These are phyloP conservation scores for Jaltomata sinuosa DNA, from an alignment of 257 asterid genomes.

Conservation along the genomic window DNA sequence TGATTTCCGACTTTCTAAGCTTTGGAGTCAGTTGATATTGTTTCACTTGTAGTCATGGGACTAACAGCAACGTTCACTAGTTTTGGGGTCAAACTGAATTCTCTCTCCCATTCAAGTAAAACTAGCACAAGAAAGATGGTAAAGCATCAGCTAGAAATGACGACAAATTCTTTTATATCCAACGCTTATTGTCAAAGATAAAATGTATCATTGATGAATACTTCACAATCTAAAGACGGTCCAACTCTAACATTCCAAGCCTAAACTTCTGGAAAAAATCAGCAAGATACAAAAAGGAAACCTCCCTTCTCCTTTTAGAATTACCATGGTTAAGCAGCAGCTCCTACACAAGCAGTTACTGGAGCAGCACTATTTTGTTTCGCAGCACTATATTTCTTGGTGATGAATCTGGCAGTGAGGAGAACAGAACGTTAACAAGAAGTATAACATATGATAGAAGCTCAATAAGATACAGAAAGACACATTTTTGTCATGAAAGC, in stretches of 20 bases:
- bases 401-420: constrained; percentile 60
- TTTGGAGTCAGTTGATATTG: too few species aligned
- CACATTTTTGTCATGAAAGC: background rate
- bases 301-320: background rate
- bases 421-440: background rate
- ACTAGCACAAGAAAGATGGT: background rate
- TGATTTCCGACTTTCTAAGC: too few species aligned
- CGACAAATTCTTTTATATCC: background rate
- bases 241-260: background rate
- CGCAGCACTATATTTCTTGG: constrained; percentile 77
- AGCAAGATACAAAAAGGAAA: background rate
- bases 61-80: too few species aligned
- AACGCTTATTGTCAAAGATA: background rate
- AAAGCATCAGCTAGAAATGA: background rate
- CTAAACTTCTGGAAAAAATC: background rate
- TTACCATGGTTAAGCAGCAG: constrained; percentile 38
- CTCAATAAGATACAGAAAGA: background rate
- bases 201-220: background rate
- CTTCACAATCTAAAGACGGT: background rate
- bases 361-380: constrained; percentile 56
- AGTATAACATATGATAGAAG: background rate
- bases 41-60: too few species aligned
- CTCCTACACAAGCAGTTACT: constrained; percentile 72
- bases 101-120: too few species aligned
- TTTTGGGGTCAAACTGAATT: too few species aligned